Conservation (phyloP, 805 yeast species). For the Metschnikowia reukaufii region DNA sequence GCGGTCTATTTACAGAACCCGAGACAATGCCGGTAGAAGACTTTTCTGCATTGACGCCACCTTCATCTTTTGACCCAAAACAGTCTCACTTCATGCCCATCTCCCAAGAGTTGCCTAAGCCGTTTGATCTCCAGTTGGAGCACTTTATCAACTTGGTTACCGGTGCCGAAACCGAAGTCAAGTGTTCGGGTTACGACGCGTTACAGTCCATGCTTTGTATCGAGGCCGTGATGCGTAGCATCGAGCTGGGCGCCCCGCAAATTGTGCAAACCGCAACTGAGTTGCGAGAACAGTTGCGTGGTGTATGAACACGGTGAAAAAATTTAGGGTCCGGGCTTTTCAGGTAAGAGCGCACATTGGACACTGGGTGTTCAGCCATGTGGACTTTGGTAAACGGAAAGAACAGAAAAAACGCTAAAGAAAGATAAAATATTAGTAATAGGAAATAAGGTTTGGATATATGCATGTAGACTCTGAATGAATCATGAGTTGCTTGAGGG, state of each 20-base stretch:
- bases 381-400: not conserved
- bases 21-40: not conserved
- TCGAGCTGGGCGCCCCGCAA: conserved; percentile 33
- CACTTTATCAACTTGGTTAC: conserved; percentile 38
- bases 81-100: conserved; percentile 11
- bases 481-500: too few species aligned
- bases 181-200: conserved; percentile 37
- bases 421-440: too few species aligned
- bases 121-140: conserved; percentile 40
- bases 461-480: too few species aligned
- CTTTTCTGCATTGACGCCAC: conserved; percentile 28
- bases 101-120: conserved; percentile 21
- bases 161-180: conserved; percentile 27
- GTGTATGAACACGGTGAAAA: not conserved
- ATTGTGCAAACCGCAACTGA: conserved; percentile 8
- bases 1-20: not conserved
- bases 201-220: conserved; percentile 35
- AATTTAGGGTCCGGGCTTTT: not conserved
- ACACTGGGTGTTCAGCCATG: not conserved
- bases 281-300: conserved; percentile 6
- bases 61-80: conserved; percentile 30
- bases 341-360: conserved; percentile 1
- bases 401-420: too few species aligned
- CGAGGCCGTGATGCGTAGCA: conserved; percentile 35
- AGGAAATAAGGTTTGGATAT: too few species aligned